Evolutionary conservation across 495 filamentous ascomycete species (phyloP).

Genomic region (Hypoxylon fragiforme): DNA sequence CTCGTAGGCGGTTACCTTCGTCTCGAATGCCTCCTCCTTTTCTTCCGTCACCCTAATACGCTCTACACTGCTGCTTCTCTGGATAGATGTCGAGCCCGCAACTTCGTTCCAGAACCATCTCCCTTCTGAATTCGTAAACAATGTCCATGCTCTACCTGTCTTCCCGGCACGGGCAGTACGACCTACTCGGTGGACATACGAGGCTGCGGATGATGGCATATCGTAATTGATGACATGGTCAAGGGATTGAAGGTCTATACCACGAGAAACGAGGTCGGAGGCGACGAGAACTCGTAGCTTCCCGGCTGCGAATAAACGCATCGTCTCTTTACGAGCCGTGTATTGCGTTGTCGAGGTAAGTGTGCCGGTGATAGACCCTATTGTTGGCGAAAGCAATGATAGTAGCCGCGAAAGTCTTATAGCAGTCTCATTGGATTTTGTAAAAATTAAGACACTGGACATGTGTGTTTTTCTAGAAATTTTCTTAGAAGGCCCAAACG

Average conservation of each 20-base stretch:
- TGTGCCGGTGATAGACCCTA: constrained; percentile 61
- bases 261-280: constrained; percentile 88
- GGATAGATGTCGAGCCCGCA: constrained; percentile 45
- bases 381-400: constrained; percentile 63
- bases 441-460: constrained; percentile 77
- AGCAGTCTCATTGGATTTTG: constrained; percentile 82
- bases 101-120: constrained; percentile 87
- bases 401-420: constrained; percentile 79
- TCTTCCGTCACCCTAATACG: constrained; percentile 52
- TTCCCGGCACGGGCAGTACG: constrained; percentile 85
- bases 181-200: constrained; percentile 91
- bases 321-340: constrained; percentile 58
- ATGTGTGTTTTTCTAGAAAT: constrained; percentile 6
- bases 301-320: constrained; percentile 64
- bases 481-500: background rate
- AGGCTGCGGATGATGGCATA: constrained; percentile 74
- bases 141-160: constrained; percentile 76
- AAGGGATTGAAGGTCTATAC: constrained; percentile 80
- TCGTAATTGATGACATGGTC: constrained; percentile 94
- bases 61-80: constrained; percentile 44
- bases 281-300: constrained; percentile 77
- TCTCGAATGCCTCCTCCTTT: constrained; percentile 57
- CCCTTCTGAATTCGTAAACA: constrained; percentile 76
- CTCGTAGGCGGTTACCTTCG: constrained; percentile 60
- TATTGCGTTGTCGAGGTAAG: constrained; percentile 76